Conservation (phyloP, 176 grass and related monocot genomes). For the Typha latifolia region DNA sequence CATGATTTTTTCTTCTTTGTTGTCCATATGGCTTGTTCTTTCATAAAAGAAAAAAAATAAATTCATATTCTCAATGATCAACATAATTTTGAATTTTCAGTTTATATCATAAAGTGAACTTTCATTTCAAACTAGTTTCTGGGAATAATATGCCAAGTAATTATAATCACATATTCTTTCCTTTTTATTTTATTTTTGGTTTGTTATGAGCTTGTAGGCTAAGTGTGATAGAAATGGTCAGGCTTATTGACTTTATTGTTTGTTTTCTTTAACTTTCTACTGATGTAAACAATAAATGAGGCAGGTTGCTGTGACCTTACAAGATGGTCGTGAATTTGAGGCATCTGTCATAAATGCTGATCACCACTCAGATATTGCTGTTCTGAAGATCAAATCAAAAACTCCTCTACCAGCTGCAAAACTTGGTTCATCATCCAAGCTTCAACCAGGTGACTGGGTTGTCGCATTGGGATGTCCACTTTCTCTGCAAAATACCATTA, state of each 20-base stretch:
- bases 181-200: background rate
- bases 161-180: background rate
- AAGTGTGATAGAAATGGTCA: too few species aligned
- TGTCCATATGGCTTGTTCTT: too few species aligned
- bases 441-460: constrained; percentile 74
- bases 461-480: constrained; percentile 65
- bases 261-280: constrained; percentile 4
- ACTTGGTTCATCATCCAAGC: constrained; percentile 55
- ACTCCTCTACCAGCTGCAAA: constrained; percentile 66
- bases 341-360: constrained; percentile 55
- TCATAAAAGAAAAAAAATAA: too few species aligned
- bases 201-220: background rate
- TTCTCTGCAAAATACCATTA: constrained; percentile 84
- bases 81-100: too few species aligned
- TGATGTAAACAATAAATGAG: constrained; percentile 20
- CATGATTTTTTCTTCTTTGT: too few species aligned
- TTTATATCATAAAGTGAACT: too few species aligned
- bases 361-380: constrained; percentile 48
- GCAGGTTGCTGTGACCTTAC: constrained; percentile 77
- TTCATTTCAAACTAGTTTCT: too few species aligned
- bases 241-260: constrained; percentile 1
- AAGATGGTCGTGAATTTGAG: constrained; percentile 73
- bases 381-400: constrained; percentile 78
- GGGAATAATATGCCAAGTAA: too few species aligned
- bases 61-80: too few species aligned